Percentiles rank a stretch among this genome's conserved stretches.
Evolutionary conservation across 768 basidiomycete species (phyloP).

Genomic region (Mycena olivaceomarginata): DNA sequence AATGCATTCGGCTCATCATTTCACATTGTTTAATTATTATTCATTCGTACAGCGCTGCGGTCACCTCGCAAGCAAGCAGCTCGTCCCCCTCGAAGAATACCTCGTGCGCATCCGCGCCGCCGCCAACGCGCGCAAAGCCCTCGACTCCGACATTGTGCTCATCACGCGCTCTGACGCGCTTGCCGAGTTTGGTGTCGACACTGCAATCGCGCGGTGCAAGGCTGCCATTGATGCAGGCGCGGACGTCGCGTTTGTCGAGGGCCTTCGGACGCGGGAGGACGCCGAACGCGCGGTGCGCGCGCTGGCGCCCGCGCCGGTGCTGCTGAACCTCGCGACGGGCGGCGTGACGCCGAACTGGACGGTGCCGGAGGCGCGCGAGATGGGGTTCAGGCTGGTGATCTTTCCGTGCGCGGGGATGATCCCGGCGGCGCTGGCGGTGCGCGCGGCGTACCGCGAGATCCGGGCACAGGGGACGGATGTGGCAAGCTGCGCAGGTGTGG

Average conservation of each 20-base stretch:
- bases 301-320: slow-evolving; percentile 59
- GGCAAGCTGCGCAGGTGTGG: slow-evolving; percentile 55
- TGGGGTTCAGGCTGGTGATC: slow-evolving; percentile 63
- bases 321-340: slow-evolving; percentile 65
- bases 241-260: slow-evolving; percentile 67
- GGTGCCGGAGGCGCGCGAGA: slow-evolving; percentile 59
- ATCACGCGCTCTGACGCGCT: slow-evolving; percentile 66
- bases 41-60: slow-evolving; percentile 61
- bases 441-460: slow-evolving; percentile 62
- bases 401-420: slow-evolving; percentile 67
- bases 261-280: slow-evolving; percentile 63
- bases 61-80: slow-evolving; percentile 72
- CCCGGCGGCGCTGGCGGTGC: slow-evolving; percentile 63
- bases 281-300: slow-evolving; percentile 55
- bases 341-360: slow-evolving; percentile 67
- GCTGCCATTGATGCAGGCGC: slow-evolving; percentile 59
- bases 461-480: slow-evolving; percentile 65
- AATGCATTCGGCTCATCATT: neutral
- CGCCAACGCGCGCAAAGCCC: slow-evolving; percentile 66
- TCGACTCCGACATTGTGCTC: slow-evolving; percentile 55
- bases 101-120: slow-evolving; percentile 72
- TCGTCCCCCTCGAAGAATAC: slow-evolving; percentile 70
- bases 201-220: slow-evolving; percentile 61
- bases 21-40: slow-evolving; percentile 59
- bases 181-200: slow-evolving; percentile 62